Evolutionary conservation across 2,329 filamentous ascomycete genomes (phyloP).

Genomic region (Botrytis pseudocinerea): DNA sequence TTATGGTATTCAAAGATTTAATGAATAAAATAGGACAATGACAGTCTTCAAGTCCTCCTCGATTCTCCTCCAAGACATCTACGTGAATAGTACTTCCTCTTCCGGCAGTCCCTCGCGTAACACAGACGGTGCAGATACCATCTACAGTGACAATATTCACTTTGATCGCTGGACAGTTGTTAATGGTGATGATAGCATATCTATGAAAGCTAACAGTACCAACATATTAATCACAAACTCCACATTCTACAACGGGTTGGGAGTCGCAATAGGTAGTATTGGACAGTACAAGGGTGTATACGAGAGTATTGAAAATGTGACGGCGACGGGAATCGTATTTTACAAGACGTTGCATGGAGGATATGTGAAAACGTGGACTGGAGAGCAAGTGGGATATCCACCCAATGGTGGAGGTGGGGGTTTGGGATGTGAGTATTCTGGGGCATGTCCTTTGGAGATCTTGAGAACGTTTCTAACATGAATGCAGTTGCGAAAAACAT

Average conservation of each 20-base stretch:
- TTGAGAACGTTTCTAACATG: neutral
- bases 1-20: neutral
- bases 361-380: conserved; percentile 62
- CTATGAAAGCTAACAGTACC: conserved; percentile 57
- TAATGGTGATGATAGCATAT: conserved; percentile 56
- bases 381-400: conserved; percentile 50
- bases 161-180: conserved; percentile 52
- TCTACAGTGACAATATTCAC: conserved; percentile 53
- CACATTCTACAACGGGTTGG: conserved; percentile 51
- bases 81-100: conserved; percentile 50
- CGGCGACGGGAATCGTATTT: neutral
- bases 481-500: conserved; percentile 23
- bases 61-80: conserved; percentile 51
- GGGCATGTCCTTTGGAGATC: no score
- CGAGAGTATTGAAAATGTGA: conserved; percentile 15
- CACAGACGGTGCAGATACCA: conserved; percentile 52
- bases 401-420: conserved; percentile 61
- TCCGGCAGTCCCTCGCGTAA: conserved; percentile 42
- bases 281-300: conserved; percentile 49
- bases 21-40: conserved; percentile 44
- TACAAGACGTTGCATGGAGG: conserved; percentile 22
- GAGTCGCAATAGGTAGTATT: conserved; percentile 58
- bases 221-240: conserved; percentile 54
- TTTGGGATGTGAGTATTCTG: conserved; percentile 42
- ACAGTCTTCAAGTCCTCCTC: conserved; percentile 44